Evolutionary conservation across 2,329 filamentous ascomycete species (phyloP), one percentile per base, ranked within the genome.

Genomic region (Lachnellula hyalina): DNA sequence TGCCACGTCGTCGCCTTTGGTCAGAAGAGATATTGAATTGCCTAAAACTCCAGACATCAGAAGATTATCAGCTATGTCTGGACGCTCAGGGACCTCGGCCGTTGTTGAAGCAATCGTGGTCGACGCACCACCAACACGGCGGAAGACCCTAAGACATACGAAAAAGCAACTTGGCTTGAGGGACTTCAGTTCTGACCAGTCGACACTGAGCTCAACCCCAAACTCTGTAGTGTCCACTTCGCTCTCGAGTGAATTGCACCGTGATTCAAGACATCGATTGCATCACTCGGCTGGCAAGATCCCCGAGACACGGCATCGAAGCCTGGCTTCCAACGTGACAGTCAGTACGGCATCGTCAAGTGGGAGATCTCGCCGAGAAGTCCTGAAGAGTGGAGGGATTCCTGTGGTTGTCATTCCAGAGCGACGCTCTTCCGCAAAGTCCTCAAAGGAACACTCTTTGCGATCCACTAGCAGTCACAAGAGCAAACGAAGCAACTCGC

Each of bases 331-430:
- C 1, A 77, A 69, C 38, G 69, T 70, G 3, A 80, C 80, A 0
- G 61, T 68, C 23, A 79, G 73, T 57, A 81, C 80, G 5, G 70
- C 54, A 23, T 60, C 62, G 77, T 75, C 77, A 0, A 84, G 79
- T 59, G 72, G 73, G 7, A 81, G 75, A 61, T 80, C 80, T 4
- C 74, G 83, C n/a, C 76, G 78, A 15, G 80, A 84, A 34, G 71
- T 86, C 2, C 76, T 78, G 73, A 84, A 79, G 60, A 79, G 70
- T 51, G 83, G 83, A 7, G 81, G 74, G 2, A 82, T 86, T 9
- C 83, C 83, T 1, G 83, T 86, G 7, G 75, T 85, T 6, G 74
- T 86, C 19, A 78, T 86, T 49, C 83, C 83, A 6, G 78, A 81
- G 53, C 79, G 83, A 15, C 73, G 70, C 15, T 80, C 82, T 17